Base-by-base conservation (phyloP, 179 eudicot genomes). In the Silene noctiflora region DNA sequence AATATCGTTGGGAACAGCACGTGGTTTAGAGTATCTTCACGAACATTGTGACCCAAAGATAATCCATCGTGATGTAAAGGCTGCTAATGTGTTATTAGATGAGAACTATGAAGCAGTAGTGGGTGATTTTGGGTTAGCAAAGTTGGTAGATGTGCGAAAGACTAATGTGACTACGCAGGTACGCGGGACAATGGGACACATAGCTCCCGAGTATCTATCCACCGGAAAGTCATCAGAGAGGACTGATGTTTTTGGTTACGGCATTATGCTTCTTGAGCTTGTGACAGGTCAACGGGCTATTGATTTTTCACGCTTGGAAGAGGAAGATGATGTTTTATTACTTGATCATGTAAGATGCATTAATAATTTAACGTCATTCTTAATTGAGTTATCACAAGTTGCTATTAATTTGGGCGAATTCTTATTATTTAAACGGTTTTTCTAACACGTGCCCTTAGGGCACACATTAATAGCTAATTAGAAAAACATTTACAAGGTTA, bases 171-270 rank as follows among this genome's bases (percentile, higher is more conserved):
- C 98, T 14, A 94, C 98, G 16, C 98, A 92, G 81, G 97, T 94
- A 74, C 98, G 98, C 46, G 98, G 98, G 71, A 94, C 98, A 24
- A 92, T 94, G 98, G 98, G 98, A 66, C 98, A 94, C 86, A 94
- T 94, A 76, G 97, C 98, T 74, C 98, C 98, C 8, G 98, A 94
- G 83, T 94, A 94, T 83, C 83, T 94, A 77, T 94, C 97, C 46
- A 94, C 98, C 16, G 98, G 98, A 44, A 92, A 89, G 81, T 94
- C 98, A 56, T 94, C 98, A 6, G 97, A 89, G 74, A 89, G 89
- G 82, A 94, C 97, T 4, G 98, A 94, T 81, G 94, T 94, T 75
- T 94, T 94, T 78, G 98, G 98, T 24, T 94, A 92, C 76, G 98
- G 98, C 64, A 87, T 94, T 67, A 92, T 92, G 97, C 96, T 94